Evolutionary conservation across 2,329 filamentous ascomycete genomes (phyloP).

Genomic region (Knufia fluminis): DNA sequence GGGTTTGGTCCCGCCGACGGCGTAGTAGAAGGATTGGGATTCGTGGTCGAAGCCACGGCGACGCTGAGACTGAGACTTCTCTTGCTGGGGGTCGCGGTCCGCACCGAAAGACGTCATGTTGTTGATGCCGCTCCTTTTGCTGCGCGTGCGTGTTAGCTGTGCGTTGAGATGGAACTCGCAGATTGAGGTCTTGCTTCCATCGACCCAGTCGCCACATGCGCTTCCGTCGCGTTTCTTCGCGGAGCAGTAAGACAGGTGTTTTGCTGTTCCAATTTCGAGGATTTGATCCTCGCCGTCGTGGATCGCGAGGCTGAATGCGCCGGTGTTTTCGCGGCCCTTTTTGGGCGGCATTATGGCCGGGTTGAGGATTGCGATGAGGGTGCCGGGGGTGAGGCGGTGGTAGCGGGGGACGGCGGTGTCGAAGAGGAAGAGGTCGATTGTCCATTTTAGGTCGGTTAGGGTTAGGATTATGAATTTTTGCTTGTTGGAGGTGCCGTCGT

Average conservation of each 20-base stretch:
- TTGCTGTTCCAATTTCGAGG: slow-evolving; percentile 73
- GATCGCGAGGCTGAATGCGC: slow-evolving; percentile 75
- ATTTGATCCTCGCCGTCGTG: slow-evolving; percentile 80
- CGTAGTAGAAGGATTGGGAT: slow-evolving; percentile 8
- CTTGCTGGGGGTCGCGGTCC: slow-evolving; percentile 14
- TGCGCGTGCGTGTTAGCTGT: slow-evolving; percentile 61
- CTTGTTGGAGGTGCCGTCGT: slow-evolving; percentile 47
- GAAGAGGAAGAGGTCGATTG: slow-evolving; percentile 87
- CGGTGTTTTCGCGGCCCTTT: slow-evolving; percentile 63
- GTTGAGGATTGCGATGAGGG: slow-evolving; percentile 83
- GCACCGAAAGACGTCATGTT: slow-evolving; percentile 44
- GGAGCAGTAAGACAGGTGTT: slow-evolving; percentile 85
- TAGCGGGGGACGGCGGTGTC: slow-evolving; percentile 82
- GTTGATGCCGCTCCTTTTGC: slow-evolving; percentile 70
- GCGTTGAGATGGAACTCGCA: slow-evolving; percentile 90
- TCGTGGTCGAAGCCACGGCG: slow-evolving; percentile 23
- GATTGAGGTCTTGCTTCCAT: slow-evolving; percentile 75
- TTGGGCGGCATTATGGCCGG: slow-evolving; percentile 84
- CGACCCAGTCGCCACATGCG: slow-evolving; percentile 73
- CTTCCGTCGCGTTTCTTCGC: slow-evolving; percentile 75
- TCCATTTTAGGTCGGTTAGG: slow-evolving; percentile 80
- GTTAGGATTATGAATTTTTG: slow-evolving; percentile 91
- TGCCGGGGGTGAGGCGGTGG: slow-evolving; percentile 90
- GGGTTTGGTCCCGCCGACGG: not conserved
- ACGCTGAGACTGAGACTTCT: slow-evolving; percentile 12